Evolutionary conservation across 441 rosid genomes (phyloP).

Genomic region (Erodium moschatum): DNA sequence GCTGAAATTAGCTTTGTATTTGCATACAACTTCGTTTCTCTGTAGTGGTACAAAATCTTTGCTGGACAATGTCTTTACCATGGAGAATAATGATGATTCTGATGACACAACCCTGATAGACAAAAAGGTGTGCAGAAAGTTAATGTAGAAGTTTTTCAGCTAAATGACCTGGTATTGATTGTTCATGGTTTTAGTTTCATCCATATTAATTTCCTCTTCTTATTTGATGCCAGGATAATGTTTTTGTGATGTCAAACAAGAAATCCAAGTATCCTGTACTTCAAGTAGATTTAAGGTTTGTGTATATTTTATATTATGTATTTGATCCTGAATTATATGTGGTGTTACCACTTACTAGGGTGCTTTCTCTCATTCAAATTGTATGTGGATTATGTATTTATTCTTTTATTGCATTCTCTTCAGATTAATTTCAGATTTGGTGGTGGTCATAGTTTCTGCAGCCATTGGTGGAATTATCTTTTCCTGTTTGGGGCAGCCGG

Average conservation of each 20-base stretch:
- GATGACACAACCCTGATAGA: conserved; percentile 88
- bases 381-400: background rate
- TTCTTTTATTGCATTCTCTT: conserved; percentile 14
- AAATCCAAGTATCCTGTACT: conserved; percentile 94
- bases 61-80: conserved; percentile 78
- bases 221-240: conserved; percentile 55
- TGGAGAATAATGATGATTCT: conserved; percentile 79
- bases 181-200: conserved; percentile 6
- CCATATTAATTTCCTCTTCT: conserved; percentile 22
- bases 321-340: background rate
- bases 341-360: background rate
- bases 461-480: conserved; percentile 92
- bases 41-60: conserved; percentile 68
- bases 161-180: conserved; percentile 3
- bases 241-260: conserved; percentile 93
- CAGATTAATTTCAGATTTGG: conserved; percentile 96
- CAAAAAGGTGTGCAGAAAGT: conserved; percentile 52
- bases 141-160: conserved; percentile 1
- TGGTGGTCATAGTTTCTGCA: conserved; percentile 91
- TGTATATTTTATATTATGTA: background rate
- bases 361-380: background rate
- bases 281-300: conserved; percentile 93
- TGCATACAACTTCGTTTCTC: background rate
- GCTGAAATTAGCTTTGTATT: conserved; percentile 7
- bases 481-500: conserved; percentile 97